A percentile compares a stretch with the other conserved stretches of the same genome.
Conservation (phyloP, 2,329 filamentous ascomycete species). For the Pseudogymnoascus sp. region DNA sequence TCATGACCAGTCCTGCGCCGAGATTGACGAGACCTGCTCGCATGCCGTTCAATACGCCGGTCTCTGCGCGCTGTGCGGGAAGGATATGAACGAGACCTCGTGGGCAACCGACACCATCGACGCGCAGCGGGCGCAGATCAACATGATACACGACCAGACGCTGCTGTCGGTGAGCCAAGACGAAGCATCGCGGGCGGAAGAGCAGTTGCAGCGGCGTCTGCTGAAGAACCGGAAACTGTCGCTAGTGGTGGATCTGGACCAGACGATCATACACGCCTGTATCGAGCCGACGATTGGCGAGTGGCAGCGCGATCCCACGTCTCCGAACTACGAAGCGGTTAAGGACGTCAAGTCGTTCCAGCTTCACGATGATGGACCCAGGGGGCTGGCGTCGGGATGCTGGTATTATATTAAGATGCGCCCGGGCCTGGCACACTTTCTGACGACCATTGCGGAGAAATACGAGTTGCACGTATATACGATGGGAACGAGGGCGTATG, state of each 20-base stretch:
- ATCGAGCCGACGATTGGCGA: slow-evolving; percentile 94
- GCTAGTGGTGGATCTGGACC: slow-evolving; percentile 91
- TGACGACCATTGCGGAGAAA: slow-evolving; percentile 65
- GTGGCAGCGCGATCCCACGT: slow-evolving; percentile 81
- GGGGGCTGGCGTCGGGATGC: slow-evolving; percentile 59
- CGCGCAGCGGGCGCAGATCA: slow-evolving; percentile 80
- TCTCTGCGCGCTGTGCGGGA: slow-evolving; percentile 84
- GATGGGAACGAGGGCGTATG: slow-evolving; percentile 97
- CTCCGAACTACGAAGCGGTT: slow-evolving; percentile 85
- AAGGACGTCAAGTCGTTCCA: slow-evolving; percentile 85
- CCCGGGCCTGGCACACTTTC: slow-evolving; percentile 73
- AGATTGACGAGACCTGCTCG: slow-evolving; percentile 82
- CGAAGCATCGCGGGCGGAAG: slow-evolving; percentile 74
- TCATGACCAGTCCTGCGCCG: slow-evolving; percentile 51
- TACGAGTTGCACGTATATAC: slow-evolving; percentile 98
- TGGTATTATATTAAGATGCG: slow-evolving; percentile 99
- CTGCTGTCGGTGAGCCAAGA: slow-evolving; percentile 74
- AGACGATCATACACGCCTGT: slow-evolving; percentile 96
- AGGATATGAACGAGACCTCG: slow-evolving; percentile 87
- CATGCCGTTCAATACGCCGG: slow-evolving; percentile 89
- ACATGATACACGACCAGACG: slow-evolving; percentile 89
- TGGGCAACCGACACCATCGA: slow-evolving; percentile 76
- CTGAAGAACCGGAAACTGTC: slow-evolving; percentile 76
- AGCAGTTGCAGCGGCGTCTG: slow-evolving; percentile 76
- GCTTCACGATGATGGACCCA: slow-evolving; percentile 73